Evolutionary conservation across 345 rosid genomes (phyloP), one percentile per base, ranked within the genome.

Genomic region (Populus simonii): DNA sequence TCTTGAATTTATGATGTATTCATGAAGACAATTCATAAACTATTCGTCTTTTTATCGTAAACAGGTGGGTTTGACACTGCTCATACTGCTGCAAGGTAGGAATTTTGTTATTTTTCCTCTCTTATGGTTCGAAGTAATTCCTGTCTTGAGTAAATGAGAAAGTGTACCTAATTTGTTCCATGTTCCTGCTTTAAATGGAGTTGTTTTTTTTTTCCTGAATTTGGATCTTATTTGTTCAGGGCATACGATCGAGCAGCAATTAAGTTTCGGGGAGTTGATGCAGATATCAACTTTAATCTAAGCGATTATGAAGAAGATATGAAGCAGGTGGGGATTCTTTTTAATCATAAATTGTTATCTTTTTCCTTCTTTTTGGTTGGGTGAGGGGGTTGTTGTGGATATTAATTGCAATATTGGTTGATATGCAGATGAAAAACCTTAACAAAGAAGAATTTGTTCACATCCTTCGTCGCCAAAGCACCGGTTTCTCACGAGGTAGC

Each of bases 1-100:
- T 67, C 70, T 67, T 67, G 23, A 20, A 33, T 66, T 35, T 66
- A 4, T 38, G 31, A 27, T 66, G 33, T 66, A 29, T 31, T 13
- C 18, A 35, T 33, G 69, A 41, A 7, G 25, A 23, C 53, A 2
- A 3, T 7, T 70, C 53, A 43, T 70, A 70, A 70, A 55, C 65
- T 1, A 29, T 66, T 69, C 15, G n/a, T 22, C 7, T 20, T 47
- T 29, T n/a, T 4, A 38, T 6, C 6, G 39, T 39, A 55, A 55
- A 6, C 80, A 81, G 83, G 84, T 77, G 84, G 84, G 62, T 81
- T 81, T 71, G 84, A 81, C 73, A 81, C 84, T 70, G 81, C 81
- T 18, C 51, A 69, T 22, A 59, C 76, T 27, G 84, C 84, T 18
- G 84, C 84, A 49, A 78, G 84, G 84, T 81, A 45, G 6, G 45